Percentiles rank a stretch among this genome's conserved stretches.
phyloP scores from a whole-genome alignment of 1,284 basidiomycete species.

The Pseudozyma sp. region DNA sequence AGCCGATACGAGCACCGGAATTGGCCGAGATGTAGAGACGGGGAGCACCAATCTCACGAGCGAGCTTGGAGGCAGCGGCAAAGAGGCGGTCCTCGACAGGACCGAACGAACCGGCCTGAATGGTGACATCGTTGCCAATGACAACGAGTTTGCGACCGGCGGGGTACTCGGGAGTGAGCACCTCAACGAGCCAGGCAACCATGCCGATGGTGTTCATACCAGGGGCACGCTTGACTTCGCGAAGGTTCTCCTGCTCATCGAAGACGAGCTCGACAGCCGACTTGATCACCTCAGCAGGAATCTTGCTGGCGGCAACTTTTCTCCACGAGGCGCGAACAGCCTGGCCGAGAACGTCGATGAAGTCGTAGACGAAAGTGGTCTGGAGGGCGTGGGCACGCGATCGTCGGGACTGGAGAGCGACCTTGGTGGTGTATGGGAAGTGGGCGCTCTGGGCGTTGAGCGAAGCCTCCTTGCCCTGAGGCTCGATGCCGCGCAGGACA shows the following conservation, averaged over 20 bases:
- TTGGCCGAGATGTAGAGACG: conserved; percentile 98
- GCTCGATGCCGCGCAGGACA: conserved; percentile 81
- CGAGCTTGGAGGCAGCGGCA: conserved; percentile 92
- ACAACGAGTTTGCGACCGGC: conserved; percentile 87
- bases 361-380: conserved; percentile 97
- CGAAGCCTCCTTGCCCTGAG: conserved; percentile 47
- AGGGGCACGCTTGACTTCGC: conserved; percentile 88
- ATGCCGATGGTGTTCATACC: conserved; percentile 97
- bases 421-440: conserved; percentile 89
- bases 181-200: conserved; percentile 96
- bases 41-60: conserved; percentile 86
- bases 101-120: conserved; percentile 98
- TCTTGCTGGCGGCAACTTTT: conserved; percentile 74
- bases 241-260: conserved; percentile 89
- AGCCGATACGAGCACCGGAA: conserved; percentile 94
- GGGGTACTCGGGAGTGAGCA: conserved; percentile 93
- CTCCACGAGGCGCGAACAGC: conserved; percentile 93
- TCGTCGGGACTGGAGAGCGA: conserved; percentile 97
- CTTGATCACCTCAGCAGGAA: conserved; percentile 55
- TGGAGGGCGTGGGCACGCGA: conserved; percentile 99
- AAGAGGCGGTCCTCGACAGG: conserved; percentile 96
- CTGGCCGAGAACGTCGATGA: conserved; percentile 98
- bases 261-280: conserved; percentile 75
- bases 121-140: conserved; percentile 98
- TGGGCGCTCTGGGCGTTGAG: conserved; percentile 60